Percentiles rank a stretch among this genome's conserved stretches.
Conservation (phyloP, 257 asterid species). For the Solanum sitiens region DNA sequence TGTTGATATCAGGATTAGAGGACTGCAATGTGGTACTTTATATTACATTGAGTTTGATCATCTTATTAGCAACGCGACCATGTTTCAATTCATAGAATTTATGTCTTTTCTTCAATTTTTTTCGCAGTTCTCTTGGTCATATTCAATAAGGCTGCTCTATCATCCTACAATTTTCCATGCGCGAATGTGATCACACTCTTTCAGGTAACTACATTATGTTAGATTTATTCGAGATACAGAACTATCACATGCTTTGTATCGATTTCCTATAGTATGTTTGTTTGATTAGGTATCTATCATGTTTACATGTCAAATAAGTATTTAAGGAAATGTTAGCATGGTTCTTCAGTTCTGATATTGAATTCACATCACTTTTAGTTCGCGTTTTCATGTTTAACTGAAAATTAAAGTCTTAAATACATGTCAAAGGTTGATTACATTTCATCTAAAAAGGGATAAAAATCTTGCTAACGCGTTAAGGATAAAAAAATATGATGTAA, state of each 20-base stretch:
- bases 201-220: slow-evolving; percentile 5
- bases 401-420: neutral
- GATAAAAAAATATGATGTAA: neutral
- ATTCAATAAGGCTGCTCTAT: slow-evolving; percentile 17
- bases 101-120: neutral
- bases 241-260: neutral
- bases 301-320: neutral
- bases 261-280: neutral
- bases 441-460: neutral
- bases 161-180: slow-evolving; percentile 12
- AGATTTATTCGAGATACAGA: neutral
- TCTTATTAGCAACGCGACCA: neutral
- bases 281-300: neutral
- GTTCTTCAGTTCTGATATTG: neutral
- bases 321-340: neutral
- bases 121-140: slow-evolving; percentile 8
- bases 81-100: neutral
- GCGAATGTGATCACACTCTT: slow-evolving; percentile 13
- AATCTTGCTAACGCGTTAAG: neutral
- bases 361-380: neutral
- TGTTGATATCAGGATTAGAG: neutral
- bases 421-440: neutral
- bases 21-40: neutral
- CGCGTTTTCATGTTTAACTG: neutral
- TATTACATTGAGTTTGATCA: neutral